These are phyloP conservation scores for Abrus precatorius DNA, from an alignment of 306 rosid species.

Conservation along the genomic window DNA sequence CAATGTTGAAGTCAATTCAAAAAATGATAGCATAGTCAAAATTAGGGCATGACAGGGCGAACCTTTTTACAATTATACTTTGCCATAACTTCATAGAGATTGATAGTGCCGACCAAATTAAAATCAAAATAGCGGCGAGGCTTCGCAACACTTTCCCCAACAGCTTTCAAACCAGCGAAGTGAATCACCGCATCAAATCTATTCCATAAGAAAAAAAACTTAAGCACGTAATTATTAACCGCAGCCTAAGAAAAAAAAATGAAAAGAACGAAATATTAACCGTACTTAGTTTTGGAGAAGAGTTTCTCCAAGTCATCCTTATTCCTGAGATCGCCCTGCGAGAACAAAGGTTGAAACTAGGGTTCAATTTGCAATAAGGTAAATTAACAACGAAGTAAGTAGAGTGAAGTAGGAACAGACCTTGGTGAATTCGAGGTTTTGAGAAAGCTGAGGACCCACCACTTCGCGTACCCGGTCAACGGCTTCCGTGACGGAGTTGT, in stretches of 20 bases:
- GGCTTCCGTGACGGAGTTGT: conserved; percentile 76
- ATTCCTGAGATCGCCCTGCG: conserved; percentile 82
- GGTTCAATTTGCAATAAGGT: neutral
- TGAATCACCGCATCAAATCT: conserved; percentile 96
- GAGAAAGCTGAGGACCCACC: conserved; percentile 79
- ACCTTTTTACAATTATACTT: conserved; percentile 88
- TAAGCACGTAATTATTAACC: neutral
- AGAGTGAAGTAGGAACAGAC: conserved; percentile 38
- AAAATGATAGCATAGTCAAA: neutral
- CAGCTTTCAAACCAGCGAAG: conserved; percentile 92
- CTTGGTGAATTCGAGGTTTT: conserved; percentile 73
- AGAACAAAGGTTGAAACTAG: neutral
- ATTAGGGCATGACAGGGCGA: neutral
- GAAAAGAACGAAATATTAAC: neutral
- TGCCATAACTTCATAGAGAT: conserved; percentile 85
- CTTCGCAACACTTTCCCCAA: conserved; percentile 82
- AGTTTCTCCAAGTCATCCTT: conserved; percentile 82
- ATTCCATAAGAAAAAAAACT: neutral
- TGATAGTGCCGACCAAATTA: conserved; percentile 82
- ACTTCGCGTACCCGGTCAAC: conserved; percentile 75
- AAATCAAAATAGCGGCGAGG: conserved; percentile 79
- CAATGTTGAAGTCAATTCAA: neutral
- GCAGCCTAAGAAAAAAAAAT: neutral
- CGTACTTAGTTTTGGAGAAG: conserved; percentile 71
- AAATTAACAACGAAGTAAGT: neutral